Evolutionary conservation across 306 rosid species (phyloP).

Genomic region (Medicago arabica): DNA sequence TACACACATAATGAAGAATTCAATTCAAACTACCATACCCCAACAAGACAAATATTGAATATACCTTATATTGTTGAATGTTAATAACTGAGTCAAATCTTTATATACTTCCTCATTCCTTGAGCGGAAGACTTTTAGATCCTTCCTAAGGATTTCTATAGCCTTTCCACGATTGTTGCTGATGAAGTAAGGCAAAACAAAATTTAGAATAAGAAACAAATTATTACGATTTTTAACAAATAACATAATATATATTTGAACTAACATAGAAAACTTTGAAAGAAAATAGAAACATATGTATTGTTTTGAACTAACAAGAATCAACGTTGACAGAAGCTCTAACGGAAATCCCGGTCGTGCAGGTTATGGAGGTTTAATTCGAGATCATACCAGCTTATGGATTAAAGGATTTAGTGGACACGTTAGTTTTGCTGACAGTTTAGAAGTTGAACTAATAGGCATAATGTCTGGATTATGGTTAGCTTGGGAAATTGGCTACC

Average conservation of each 20-base stretch:
- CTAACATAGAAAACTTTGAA: not conserved
- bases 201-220: not conserved
- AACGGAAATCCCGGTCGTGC: too few species aligned
- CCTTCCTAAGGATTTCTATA: slow-evolving; percentile 41
- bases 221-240: not conserved
- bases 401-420: too few species aligned
- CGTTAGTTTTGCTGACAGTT: too few species aligned
- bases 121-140: slow-evolving; percentile 34
- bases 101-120: not conserved
- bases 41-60: not conserved
- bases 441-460: too few species aligned
- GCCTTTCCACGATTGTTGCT: slow-evolving; percentile 42
- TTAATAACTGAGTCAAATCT: slow-evolving; percentile 35
- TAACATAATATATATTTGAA: not conserved
- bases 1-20: not conserved
- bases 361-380: too few species aligned
- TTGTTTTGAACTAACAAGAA: too few species aligned
- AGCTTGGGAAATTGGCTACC: too few species aligned
- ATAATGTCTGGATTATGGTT: too few species aligned
- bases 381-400: too few species aligned
- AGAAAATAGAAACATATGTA: too few species aligned
- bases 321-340: too few species aligned
- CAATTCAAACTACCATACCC: not conserved
- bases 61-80: slow-evolving; percentile 40
- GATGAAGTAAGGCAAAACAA: slow-evolving; percentile 9